These are phyloP conservation scores for Draba incana DNA, from an alignment of 345 rosid species.

Conservation along the genomic window DNA sequence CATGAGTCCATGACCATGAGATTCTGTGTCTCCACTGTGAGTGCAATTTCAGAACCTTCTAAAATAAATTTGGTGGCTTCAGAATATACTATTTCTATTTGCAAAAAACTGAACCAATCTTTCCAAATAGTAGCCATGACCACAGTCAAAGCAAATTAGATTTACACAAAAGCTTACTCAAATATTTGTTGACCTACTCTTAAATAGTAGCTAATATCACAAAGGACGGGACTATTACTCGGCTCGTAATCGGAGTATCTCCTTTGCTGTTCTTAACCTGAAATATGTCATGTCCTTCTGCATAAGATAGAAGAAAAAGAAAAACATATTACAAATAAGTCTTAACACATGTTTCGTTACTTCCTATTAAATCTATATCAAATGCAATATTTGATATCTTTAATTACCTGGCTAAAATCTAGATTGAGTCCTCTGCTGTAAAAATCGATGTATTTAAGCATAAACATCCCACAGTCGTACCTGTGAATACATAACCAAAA, in stretches of 20 bases:
- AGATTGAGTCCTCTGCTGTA: constrained; percentile 78
- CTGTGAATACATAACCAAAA: constrained; percentile 37
- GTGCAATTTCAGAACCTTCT: constrained; percentile 6
- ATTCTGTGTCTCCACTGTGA: background rate
- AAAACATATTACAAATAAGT: constrained; percentile 1
- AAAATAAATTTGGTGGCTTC: constrained; percentile 2
- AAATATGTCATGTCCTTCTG: constrained; percentile 90
- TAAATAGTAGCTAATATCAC: constrained; percentile 1
- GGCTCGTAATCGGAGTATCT: constrained; percentile 79
- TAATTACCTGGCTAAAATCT: constrained; percentile 75
- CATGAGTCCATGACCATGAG: constrained; percentile 1
- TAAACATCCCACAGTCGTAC: constrained; percentile 93
- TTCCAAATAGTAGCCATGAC: background rate
- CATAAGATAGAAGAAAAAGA: constrained; percentile 6
- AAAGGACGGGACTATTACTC: constrained; percentile 42
- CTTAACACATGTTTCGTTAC: constrained; percentile 18
- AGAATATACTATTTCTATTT: background rate
- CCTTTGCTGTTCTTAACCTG: constrained; percentile 85
- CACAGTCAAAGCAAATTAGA: constrained; percentile 5
- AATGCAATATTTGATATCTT: background rate
- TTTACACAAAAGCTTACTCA: background rate
- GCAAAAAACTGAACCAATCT: background rate
- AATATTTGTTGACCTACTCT: background rate
- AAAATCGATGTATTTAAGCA: constrained; percentile 91
- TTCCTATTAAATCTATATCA: background rate